Base-by-base conservation (phyloP, 106 monocot species). In the Triglochin maritima region DNA sequence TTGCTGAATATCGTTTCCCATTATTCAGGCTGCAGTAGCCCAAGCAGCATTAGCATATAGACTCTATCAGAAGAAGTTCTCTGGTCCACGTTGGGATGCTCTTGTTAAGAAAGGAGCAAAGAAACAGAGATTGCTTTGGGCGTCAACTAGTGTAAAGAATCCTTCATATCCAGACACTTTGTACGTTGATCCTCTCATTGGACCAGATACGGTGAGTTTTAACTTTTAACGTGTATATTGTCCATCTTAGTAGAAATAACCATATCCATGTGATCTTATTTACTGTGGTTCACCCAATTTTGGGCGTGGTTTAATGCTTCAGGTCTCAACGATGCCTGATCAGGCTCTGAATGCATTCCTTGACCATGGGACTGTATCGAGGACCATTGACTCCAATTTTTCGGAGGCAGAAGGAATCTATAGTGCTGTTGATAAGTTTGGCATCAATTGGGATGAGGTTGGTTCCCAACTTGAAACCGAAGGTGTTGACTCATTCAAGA, bases 261-360 rank as follows among this genome's bases (percentile, higher is more conserved):
- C 29, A 52, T 52, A 0, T 52, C 52, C 11, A 11, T 11, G 7
- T 52, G 11, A 52, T 52, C 7, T 52, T 11, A 45, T 49, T 4
- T 13, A 44, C 44, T 17, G 14, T 7, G 3, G 7, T 29, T 66
- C 7, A 8, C 52, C 10, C 9, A 48, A 1, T 6, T 44, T 47
- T 46, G 15, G 65, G 44, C 0, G 2, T 65, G 9, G 13, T 49
- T 9, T 47, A 13, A 2, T 54, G 29, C n/a, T 80, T 72, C 79
- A 94, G 94, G 94, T 94, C 29, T 87, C 84, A 2, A 90, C 95
- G 5, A 95, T 95, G 95, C 95, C 95, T 2, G 95, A 90, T 53
- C 85, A 90, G 66, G 85, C 90, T 4, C 71, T 95, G 52, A 62
- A 90, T 14, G 90, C 95, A 17, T 82, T 90, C 69, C 48, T 95